Evolutionary conservation across 2,329 filamentous ascomycete species (phyloP).

Genomic region (Talaromyces sp.): DNA sequence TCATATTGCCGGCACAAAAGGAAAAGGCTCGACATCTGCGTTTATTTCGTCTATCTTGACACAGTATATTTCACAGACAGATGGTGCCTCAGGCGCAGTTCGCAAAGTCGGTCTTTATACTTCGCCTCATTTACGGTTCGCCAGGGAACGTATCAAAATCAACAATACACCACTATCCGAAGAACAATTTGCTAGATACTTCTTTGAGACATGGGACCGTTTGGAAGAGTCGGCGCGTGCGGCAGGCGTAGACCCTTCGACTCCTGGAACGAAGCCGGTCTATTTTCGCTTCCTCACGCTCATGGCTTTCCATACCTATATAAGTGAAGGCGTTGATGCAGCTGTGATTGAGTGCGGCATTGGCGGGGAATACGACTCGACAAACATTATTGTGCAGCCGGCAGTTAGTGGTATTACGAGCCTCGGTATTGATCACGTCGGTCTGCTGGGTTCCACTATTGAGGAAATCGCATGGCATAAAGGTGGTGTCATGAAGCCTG

Average conservation of each 20-base stretch:
- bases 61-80: slow-evolving; percentile 45
- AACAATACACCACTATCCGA: slow-evolving; percentile 66
- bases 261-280: slow-evolving; percentile 64
- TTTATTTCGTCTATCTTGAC: slow-evolving; percentile 75
- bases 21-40: slow-evolving; percentile 84
- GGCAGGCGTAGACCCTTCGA: slow-evolving; percentile 48
- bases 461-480: slow-evolving; percentile 90
- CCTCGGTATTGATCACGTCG: slow-evolving; percentile 78
- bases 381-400: slow-evolving; percentile 72
- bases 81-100: slow-evolving; percentile 25
- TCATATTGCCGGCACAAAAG: slow-evolving; percentile 90
- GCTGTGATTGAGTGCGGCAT: slow-evolving; percentile 92
- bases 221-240: slow-evolving; percentile 50
- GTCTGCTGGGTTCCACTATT: slow-evolving; percentile 71
- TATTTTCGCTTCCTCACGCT: slow-evolving; percentile 92
- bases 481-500: slow-evolving; percentile 73
- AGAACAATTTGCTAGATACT: slow-evolving; percentile 66
- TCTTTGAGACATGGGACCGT: slow-evolving; percentile 78
- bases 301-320: slow-evolving; percentile 78
- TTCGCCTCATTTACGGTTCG: slow-evolving; percentile 77
- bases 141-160: slow-evolving; percentile 79
- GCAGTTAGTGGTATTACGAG: slow-evolving; percentile 70
- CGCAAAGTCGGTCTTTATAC: slow-evolving; percentile 73
- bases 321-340: slow-evolving; percentile 67
- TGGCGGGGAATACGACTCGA: slow-evolving; percentile 88